phyloP scores from a whole-genome alignment of 1,284 basidiomycete genomes.

The Pisolithus thermaeus region DNA sequence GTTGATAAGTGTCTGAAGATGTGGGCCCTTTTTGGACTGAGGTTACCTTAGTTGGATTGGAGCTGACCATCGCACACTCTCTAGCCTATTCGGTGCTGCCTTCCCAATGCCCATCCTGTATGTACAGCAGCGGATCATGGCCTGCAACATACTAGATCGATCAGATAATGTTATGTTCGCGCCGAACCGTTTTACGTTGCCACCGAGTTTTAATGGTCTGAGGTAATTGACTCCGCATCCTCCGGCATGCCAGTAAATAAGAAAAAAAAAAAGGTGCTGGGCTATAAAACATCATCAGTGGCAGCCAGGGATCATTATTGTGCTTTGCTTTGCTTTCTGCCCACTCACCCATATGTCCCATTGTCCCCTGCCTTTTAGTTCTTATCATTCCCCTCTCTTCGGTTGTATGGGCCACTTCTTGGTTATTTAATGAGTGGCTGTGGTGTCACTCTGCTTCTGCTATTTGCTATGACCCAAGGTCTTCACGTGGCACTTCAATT shows the following conservation, averaged over 20 bases:
- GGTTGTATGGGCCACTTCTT: constrained; percentile 6
- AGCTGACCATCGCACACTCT: constrained; percentile 5
- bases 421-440: constrained; percentile 11
- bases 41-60: constrained; percentile 8
- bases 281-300: constrained; percentile 9
- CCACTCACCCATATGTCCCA: not conserved
- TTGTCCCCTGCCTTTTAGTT: not conserved
- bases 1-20: constrained; percentile 13
- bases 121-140: constrained; percentile 12
- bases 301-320: constrained; percentile 3
- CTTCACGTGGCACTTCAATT: constrained; percentile 20
- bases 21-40: constrained; percentile 19
- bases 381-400: not conserved
- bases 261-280: constrained; percentile 6
- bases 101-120: constrained; percentile 7
- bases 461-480: constrained; percentile 32
- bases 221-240: constrained; percentile 7
- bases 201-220: constrained; percentile 8
- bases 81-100: constrained; percentile 6
- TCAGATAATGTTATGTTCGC: constrained; percentile 16
- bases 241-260: not conserved
- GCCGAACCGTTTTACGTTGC: constrained; percentile 17
- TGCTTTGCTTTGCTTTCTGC: not conserved
- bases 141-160: constrained; percentile 21
- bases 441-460: constrained; percentile 27